A percentile compares a stretch with the other conserved stretches of the same genome.
Conservation (phyloP, 1,284 basidiomycete species). For the Ganoderma sp. region DNA sequence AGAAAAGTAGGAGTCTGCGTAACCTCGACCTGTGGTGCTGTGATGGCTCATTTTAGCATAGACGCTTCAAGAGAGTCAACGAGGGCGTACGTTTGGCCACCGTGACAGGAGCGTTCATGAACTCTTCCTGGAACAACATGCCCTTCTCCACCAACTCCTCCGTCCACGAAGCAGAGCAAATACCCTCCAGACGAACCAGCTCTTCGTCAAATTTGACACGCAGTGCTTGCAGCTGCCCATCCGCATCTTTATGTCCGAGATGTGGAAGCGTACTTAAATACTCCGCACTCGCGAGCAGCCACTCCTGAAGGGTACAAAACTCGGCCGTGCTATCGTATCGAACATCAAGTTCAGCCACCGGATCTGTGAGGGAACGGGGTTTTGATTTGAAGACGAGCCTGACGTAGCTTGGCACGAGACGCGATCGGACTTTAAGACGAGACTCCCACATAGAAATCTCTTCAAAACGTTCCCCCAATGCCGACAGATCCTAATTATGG, state of each 20-base stretch:
- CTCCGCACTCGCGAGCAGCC: background rate
- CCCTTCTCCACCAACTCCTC: background rate
- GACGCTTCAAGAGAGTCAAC: no score
- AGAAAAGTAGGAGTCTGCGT: slow-evolving; percentile 8
- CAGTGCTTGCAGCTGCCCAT: background rate
- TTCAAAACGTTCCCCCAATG: background rate
- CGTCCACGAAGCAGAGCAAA: background rate
- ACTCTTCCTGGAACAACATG: no score
- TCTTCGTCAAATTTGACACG: background rate
- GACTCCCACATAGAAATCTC: background rate
- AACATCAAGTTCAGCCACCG: background rate
- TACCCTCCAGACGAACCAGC: background rate
- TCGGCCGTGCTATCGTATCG: background rate
- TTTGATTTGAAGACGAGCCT: background rate
- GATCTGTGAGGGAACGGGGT: background rate
- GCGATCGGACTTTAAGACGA: background rate
- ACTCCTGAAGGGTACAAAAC: background rate
- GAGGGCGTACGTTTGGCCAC: no score
- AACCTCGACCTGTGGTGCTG: background rate
- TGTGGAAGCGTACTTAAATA: background rate
- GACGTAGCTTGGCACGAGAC: background rate
- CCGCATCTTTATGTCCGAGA: slow-evolving; percentile 1
- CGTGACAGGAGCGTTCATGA: no score
- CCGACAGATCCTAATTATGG: no score
- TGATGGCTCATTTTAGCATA: no score